Conservation (phyloP, 2,329 filamentous ascomycete genomes). For the Thielaviopsis euricoi region DNA sequence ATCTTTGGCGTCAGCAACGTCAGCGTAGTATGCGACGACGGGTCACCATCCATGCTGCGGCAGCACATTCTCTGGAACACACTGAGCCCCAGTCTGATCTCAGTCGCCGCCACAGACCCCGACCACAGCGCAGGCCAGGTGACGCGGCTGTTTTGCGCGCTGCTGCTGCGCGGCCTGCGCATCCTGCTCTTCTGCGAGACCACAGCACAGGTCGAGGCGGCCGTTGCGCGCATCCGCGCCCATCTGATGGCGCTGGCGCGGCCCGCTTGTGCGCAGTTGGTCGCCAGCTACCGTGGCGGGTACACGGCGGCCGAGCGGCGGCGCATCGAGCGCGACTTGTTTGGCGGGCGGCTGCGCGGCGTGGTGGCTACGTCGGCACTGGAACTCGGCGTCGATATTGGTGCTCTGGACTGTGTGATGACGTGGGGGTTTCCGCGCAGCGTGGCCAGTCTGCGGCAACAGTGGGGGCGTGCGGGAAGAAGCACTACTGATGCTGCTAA, state of each 20-base stretch:
- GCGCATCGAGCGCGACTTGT: constrained; percentile 88
- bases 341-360: constrained; percentile 80
- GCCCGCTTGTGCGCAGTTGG: constrained; percentile 55
- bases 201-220: neutral
- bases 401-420: constrained; percentile 80
- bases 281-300: constrained; percentile 92
- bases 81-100: neutral
- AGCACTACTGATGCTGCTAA: constrained; percentile 42
- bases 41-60: constrained; percentile 46
- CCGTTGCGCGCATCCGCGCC: neutral
- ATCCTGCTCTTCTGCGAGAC: constrained; percentile 81
- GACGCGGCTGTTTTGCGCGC: constrained; percentile 77
- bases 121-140: constrained; percentile 40
- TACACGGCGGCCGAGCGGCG: constrained; percentile 86
- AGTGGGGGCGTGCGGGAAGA: constrained; percentile 81
- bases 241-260: constrained; percentile 57
- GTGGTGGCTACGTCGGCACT: constrained; percentile 89
- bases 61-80: constrained; percentile 9
- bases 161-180: constrained; percentile 73
- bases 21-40: constrained; percentile 72
- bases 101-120: neutral
- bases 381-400: constrained; percentile 90
- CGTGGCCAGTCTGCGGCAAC: constrained; percentile 84
- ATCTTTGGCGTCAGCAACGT: constrained; percentile 84
- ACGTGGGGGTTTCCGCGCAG: constrained; percentile 92